Base-by-base conservation (phyloP, 352 stramenopile genomes). In the Phytophthora ohioensis region DNA sequence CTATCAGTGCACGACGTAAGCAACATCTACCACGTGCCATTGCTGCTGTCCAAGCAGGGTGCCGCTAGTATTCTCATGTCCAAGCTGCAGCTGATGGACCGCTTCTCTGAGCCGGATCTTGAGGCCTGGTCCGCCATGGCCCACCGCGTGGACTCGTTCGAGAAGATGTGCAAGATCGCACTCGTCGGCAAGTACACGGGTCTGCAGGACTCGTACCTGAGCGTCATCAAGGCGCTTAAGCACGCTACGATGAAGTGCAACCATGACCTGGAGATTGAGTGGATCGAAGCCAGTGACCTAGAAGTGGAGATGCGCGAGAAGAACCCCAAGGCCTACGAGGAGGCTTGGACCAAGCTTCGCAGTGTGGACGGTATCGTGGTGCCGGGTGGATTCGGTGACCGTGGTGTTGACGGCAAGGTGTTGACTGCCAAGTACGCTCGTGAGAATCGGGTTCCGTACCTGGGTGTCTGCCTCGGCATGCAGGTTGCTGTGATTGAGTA, bases 11-110 rank as follows among this genome's bases (percentile, higher is more conserved):
- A 99, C 85, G 98, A 99, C 69, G 98, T 99, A 52, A 98, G 87
- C 79, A 99, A 99, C 89, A 99, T 99, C 54, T 99, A 99, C 79
- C 98, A 99, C 85, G 98, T 99, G 13, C 98, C 98, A 38, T 71
- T 99, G 47, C 83, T 99, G 39, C 81, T 99, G 55, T 78, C 97
- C 60, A 90, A 99, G 79, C 98, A 99, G 77, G 93, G 95, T 31
- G 89, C 86, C 6, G 88, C 98, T 27, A 97, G 98, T 81, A 93
- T 92, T 43, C 93, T 99, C 54, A 84, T 99, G 57, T 90, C 87
- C 57, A 91, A 97, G 56, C 74, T 97, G 60, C 93, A 99, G 70
- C 72, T 98, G 4, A 93, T 99, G 82, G 78, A 91, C 67, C 84
- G 92, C 56, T 94, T 96, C 66, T 67, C 75, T 32, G 87, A 96